phyloP scores from a whole-genome alignment of 345 rosid species.

The Leavenworthia alabamica region DNA sequence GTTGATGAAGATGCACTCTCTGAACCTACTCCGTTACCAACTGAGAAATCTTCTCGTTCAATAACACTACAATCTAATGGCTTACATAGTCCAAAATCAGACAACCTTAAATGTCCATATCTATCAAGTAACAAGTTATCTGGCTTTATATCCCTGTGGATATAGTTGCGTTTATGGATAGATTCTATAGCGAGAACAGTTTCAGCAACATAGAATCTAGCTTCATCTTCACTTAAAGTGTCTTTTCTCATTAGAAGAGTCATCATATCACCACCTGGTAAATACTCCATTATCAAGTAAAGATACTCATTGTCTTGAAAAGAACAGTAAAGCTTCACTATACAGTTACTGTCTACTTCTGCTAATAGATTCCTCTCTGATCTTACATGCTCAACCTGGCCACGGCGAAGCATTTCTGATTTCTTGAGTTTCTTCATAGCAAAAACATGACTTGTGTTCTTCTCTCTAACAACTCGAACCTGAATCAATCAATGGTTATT shows the following conservation, averaged over 20 bases:
- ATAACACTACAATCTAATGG: too few species aligned
- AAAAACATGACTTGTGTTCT: slow-evolving; percentile 76
- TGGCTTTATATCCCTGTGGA: too few species aligned
- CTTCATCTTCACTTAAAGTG: slow-evolving; percentile 54
- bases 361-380: slow-evolving; percentile 65
- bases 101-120: too few species aligned
- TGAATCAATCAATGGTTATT: too few species aligned
- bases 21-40: too few species aligned
- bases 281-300: slow-evolving; percentile 59
- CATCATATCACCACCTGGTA: slow-evolving; percentile 70
- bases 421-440: slow-evolving; percentile 94
- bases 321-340: slow-evolving; percentile 52
- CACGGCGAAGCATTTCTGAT: slow-evolving; percentile 97
- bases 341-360: slow-evolving; percentile 55
- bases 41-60: too few species aligned
- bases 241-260: slow-evolving; percentile 67
- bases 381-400: slow-evolving; percentile 81
- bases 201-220: slow-evolving; percentile 62
- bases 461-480: slow-evolving; percentile 88
- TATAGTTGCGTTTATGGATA: slow-evolving; percentile 55
- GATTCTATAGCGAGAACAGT: slow-evolving; percentile 60
- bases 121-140: too few species aligned
- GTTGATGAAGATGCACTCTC: too few species aligned
- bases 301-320: slow-evolving; percentile 60
- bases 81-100: too few species aligned